Percentiles rank a stretch among this genome's conserved stretches.
phyloP scores from a whole-genome alignment of 2,329 filamentous ascomycete species.

The Neopestalotiopsis clavispora region DNA sequence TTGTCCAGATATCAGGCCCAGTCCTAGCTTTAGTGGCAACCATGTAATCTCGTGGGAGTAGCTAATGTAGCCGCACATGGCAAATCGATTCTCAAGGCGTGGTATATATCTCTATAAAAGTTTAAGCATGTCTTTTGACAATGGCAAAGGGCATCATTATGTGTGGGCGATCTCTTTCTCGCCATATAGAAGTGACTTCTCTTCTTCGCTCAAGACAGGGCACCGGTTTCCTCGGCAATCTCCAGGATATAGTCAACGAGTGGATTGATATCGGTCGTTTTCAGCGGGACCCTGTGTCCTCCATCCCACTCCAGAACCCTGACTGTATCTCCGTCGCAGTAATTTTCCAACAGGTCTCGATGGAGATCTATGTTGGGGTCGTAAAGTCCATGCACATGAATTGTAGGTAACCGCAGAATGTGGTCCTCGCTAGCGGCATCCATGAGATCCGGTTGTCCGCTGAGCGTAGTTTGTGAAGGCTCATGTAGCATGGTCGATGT shows the following conservation, averaged over 20 bases:
- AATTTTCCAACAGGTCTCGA: constrained; percentile 58
- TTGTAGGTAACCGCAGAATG: constrained; percentile 60
- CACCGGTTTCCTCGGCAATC: constrained; percentile 53
- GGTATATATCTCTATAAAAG: too few species aligned
- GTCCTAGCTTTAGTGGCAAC: too few species aligned
- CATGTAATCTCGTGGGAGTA: too few species aligned
- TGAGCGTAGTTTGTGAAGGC: constrained; percentile 39
- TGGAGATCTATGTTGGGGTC: constrained; percentile 67
- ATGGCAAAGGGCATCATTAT: too few species aligned
- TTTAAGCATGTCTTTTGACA: too few species aligned
- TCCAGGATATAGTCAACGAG: constrained; percentile 58
- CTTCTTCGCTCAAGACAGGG: constrained; percentile 15
- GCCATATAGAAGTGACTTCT: too few species aligned
- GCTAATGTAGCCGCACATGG: too few species aligned
- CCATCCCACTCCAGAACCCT: constrained; percentile 76
- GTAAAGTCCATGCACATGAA: constrained; percentile 70
- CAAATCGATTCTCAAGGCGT: too few species aligned
- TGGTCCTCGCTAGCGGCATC: constrained; percentile 47
- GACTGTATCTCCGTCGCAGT: constrained; percentile 59
- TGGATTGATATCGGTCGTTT: constrained; percentile 65
- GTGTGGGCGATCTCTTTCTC: too few species aligned
- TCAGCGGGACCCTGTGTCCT: constrained; percentile 72
- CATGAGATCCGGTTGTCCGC: constrained; percentile 46
- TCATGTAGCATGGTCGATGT: constrained; percentile 32
- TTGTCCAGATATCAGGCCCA: too few species aligned